These are phyloP conservation scores for Musa troglodytarum DNA, from an alignment of 176 grass and related monocot genomes.

Conservation along the genomic window DNA sequence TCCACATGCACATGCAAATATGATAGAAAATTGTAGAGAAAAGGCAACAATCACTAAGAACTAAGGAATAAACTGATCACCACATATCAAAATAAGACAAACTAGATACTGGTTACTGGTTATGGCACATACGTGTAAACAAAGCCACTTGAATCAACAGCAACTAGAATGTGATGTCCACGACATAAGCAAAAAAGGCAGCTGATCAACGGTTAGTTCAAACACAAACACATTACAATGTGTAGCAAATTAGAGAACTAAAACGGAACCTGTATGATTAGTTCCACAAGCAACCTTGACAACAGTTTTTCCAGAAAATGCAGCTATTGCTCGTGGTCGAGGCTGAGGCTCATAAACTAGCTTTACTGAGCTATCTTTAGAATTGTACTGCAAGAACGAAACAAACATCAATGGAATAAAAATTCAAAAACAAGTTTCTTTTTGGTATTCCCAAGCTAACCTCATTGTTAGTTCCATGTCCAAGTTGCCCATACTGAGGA, in stretches of 20 bases:
- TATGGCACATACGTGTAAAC: conserved; percentile 93
- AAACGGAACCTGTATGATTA: conserved; percentile 86
- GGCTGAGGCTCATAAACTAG: conserved; percentile 87
- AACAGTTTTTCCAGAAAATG: conserved; percentile 75
- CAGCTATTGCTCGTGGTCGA: conserved; percentile 63
- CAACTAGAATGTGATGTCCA: conserved; percentile 50
- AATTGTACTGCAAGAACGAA: conserved; percentile 72
- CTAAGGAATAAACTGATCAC: not conserved
- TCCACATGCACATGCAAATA: not conserved
- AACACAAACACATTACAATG: not conserved
- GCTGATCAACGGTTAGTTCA: not conserved
- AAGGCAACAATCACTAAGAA: not conserved
- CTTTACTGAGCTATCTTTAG: conserved; percentile 75
- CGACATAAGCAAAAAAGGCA: not conserved
- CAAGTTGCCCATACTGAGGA: conserved; percentile 94
- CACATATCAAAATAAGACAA: not conserved
- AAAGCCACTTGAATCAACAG: conserved; percentile 91
- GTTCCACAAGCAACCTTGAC: conserved; percentile 93
- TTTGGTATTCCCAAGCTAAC: conserved; percentile 14
- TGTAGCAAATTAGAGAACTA: not conserved
- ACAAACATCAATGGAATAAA: conserved; percentile 14
- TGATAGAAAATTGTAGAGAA: not conserved
- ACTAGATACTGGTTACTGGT: not conserved
- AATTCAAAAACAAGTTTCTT: not conserved
- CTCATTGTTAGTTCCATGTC: conserved; percentile 98